Evolutionary conservation across 2,329 filamentous ascomycete species (phyloP), one percentile per base, ranked within the genome.

Genomic region (Trichoderma sp.): DNA sequence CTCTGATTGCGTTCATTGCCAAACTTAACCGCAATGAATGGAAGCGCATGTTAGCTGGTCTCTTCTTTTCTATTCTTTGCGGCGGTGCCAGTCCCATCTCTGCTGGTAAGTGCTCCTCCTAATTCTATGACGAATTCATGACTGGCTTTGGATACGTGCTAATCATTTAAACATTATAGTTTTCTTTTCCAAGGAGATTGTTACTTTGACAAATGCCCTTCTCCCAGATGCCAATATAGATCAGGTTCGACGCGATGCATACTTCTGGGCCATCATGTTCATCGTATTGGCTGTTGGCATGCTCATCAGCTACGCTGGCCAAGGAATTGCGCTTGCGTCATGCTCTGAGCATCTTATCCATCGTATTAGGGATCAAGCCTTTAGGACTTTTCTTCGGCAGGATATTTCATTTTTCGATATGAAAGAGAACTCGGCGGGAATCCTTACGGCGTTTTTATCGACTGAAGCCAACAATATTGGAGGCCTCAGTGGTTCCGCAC

Each of bases 381-480:
- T 99, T 83, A 86, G 94, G 35, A 85, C 90, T 27, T 93, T 98
- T 82, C 87, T 98, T 61, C 91, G 94, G 71, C 94, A 98, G 79
- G 95, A 98, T 70, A 94, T 98, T 68, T 83, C 89, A 32, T 98
- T 94, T 78, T 99, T 97, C 73, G 95, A 98, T 78, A 85, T 84
- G 53, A 92, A 96, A 70, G 91, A 95, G 77, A 97, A 98, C 77
- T 93, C 91, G 7, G 90, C 93, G 7, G 95, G 95, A 71, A 91
- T 93, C 1, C 82, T 99, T 73, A 97, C 93, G 0, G 92, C 91
- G 0, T 95, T 97, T 80, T 82, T 97, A 13, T 94, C 92, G 2
- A 96, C 92, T 0, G 92, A 97, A 79, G 94, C 94, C 0, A 97
- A 93, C 0, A 90, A 96, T 74, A 85, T 97, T 34, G 91, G 93